Percentiles rank a stretch among this genome's conserved stretches.
These are phyloP conservation scores for Heliosperma pusillum DNA, from an alignment of 148 eudicot genomes.

Conservation along the genomic window DNA sequence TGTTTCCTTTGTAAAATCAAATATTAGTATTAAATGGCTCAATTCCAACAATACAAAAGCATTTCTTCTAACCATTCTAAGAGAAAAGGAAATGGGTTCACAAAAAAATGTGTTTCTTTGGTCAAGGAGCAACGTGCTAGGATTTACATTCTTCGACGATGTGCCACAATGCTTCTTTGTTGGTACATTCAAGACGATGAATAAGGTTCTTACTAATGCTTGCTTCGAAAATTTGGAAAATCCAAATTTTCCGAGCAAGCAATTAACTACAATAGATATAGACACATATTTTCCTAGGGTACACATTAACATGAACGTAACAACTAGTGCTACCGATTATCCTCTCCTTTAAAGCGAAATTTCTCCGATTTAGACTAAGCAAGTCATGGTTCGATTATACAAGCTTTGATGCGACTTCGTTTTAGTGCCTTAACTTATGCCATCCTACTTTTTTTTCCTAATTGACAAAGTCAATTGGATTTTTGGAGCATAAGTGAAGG, in stretches of 20 bases:
- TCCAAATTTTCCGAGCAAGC: neutral
- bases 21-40: conserved; percentile 35
- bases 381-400: conserved; percentile 9
- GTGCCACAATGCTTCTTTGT: conserved; percentile 90
- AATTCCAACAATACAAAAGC: conserved; percentile 35
- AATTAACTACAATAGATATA: neutral
- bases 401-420: conserved; percentile 16
- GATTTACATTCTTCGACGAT: conserved; percentile 72
- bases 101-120: conserved; percentile 69
- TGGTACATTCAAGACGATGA: conserved; percentile 85
- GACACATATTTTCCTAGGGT: no score
- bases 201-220: conserved; percentile 14
- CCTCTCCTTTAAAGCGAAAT: neutral
- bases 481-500: conserved; percentile 19
- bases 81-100: conserved; percentile 46
- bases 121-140: conserved; percentile 78
- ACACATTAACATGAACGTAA: no score
- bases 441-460: conserved; percentile 27
- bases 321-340: conserved; percentile 3
- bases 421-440: conserved; percentile 16
- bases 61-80: conserved; percentile 28
- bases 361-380: conserved; percentile 13
- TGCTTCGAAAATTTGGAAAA: neutral
- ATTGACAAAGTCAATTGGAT: conserved; percentile 25
- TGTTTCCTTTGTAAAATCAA: neutral